Percentiles rank a stretch among this genome's conserved stretches.
Conservation (phyloP, 345 rosid species). For the Populus euphratica region DNA sequence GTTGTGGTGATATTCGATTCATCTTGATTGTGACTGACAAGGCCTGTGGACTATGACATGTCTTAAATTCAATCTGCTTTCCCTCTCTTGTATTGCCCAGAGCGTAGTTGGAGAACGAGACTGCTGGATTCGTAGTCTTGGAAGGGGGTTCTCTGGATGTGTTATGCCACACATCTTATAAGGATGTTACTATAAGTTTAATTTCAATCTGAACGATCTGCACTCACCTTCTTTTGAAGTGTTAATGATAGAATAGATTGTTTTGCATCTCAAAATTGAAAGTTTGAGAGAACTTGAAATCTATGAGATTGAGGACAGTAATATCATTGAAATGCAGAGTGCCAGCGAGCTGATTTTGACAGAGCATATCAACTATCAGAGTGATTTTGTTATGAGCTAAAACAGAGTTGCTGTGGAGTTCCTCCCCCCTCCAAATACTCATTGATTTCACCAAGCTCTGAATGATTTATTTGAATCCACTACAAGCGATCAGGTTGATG, state of each 20-base stretch:
- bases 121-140: background rate
- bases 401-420: background rate
- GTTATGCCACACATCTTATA: background rate
- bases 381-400: background rate
- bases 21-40: background rate
- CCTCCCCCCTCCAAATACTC: background rate
- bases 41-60: background rate
- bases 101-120: background rate
- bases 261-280: background rate
- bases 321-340: background rate
- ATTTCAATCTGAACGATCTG: background rate
- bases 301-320: background rate
- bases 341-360: background rate
- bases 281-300: background rate
- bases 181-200: background rate
- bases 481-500: background rate
- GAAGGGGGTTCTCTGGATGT: background rate
- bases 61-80: background rate
- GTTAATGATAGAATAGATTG: background rate
- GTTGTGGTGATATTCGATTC: background rate
- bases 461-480: background rate
- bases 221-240: background rate
- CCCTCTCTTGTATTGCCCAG: background rate
- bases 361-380: background rate
- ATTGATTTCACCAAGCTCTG: background rate